Evolutionary conservation across 1,284 basidiomycete species (phyloP).

Genomic region (Cystobasidiaceae sp.): DNA sequence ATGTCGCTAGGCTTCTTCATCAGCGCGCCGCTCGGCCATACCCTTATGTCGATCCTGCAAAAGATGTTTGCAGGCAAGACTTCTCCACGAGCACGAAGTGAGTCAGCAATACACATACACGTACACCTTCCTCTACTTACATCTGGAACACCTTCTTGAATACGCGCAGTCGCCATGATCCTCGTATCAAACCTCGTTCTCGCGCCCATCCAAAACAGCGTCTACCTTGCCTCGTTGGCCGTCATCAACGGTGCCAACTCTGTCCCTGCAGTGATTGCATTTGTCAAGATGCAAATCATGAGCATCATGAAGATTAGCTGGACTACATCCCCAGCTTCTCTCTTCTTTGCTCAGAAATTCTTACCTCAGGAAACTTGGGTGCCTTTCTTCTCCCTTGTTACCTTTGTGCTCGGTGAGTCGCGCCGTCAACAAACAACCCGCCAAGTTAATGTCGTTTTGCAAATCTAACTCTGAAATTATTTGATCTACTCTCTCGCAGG

Average conservation of each 20-base stretch:
- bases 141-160: background rate
- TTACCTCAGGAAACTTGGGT: conserved; percentile 56
- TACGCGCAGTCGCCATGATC: conserved; percentile 57
- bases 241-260: conserved; percentile 75
- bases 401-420: conserved; percentile 20
- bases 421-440: background rate
- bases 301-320: conserved; percentile 68
- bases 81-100: conserved; percentile 57
- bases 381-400: conserved; percentile 37
- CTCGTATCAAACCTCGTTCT: conserved; percentile 71
- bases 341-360: conserved; percentile 68
- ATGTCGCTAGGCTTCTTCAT: conserved; percentile 61
- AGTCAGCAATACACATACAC: background rate
- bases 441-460: background rate
- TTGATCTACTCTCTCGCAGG: conserved; percentile 12
- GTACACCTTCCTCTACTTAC: background rate
- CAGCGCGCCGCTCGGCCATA: conserved; percentile 75
- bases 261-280: conserved; percentile 60
- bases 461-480: conserved; percentile 17
- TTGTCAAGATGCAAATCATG: conserved; percentile 69
- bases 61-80: conserved; percentile 70
- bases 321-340: conserved; percentile 65
- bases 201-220: conserved; percentile 62
- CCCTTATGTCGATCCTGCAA: conserved; percentile 65
- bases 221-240: conserved; percentile 61